A percentile compares a stretch with the other conserved stretches of the same genome.
Evolutionary conservation across 768 basidiomycete species (phyloP).

Genomic region (Clavulina sp.): DNA sequence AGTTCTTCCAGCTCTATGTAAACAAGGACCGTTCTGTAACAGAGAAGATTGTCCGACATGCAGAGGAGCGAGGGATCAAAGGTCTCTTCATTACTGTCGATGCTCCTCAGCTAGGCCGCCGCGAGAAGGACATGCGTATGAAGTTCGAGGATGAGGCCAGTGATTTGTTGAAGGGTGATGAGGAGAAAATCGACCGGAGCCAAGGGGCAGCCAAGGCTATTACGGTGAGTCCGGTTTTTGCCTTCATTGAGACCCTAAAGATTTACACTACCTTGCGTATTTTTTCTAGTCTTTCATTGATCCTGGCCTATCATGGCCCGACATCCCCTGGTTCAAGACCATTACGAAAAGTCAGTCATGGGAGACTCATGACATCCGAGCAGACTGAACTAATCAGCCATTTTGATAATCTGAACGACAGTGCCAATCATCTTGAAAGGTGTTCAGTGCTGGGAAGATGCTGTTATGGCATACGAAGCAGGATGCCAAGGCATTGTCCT

Average conservation of each 20-base stretch:
- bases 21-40: constrained; percentile 81
- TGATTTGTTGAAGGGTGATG: constrained; percentile 28
- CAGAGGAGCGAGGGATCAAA: constrained; percentile 79
- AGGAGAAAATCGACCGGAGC: constrained; percentile 48
- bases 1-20: constrained; percentile 80
- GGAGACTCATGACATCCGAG: constrained; percentile 2
- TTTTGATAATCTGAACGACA: constrained; percentile 18
- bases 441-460: constrained; percentile 81
- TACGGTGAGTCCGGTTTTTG: constrained; percentile 33
- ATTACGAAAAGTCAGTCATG: constrained; percentile 43
- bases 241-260: no score
- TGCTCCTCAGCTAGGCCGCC: constrained; percentile 85
- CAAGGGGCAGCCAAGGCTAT: constrained; percentile 93
- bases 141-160: constrained; percentile 74
- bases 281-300: constrained; percentile 78
- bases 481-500: constrained; percentile 63
- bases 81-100: constrained; percentile 95
- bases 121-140: constrained; percentile 97
- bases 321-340: constrained; percentile 55
- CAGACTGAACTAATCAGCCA: background rate
- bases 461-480: constrained; percentile 62
- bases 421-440: constrained; percentile 89
- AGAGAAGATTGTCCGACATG: constrained; percentile 73
- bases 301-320: constrained; percentile 71
- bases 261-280: background rate